Base-by-base conservation (phyloP, 768 basidiomycete species). In the Obba rivulosa region DNA sequence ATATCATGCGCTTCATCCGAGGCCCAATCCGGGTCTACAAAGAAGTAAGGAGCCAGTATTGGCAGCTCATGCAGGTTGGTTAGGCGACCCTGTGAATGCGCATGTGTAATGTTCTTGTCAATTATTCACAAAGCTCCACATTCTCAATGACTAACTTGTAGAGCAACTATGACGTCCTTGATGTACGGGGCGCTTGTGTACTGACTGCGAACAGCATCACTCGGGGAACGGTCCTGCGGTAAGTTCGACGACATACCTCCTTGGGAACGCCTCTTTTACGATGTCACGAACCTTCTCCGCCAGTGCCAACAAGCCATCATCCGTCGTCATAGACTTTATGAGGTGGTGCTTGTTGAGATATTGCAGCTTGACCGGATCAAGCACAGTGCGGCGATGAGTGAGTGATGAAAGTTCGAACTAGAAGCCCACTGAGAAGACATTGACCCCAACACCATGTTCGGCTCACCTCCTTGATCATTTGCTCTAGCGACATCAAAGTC, bases 311-410 rank as follows among this genome's bases (percentile, higher is more conserved):
- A 85, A 69, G 1, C 78, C 81, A 13, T 74, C 66, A 2, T 76
- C 66, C 5, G 69, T 70, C 14, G 76, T 68, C 59, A 80, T 76
- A 47, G 68, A 71, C 16, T 70, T 70, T 67, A 80, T 74, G 14
- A 99, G 66, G 58, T 95, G 88, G 40, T 87, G 83, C 59, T 92
- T 92, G 64, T 98, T 97, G 46, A 98, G 69, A 61, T 85, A 90
- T 57, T 85, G 83, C 14, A 99, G 76, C 60, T 96, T 96, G 9
- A 67, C 66, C 0, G 78, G 75, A 53, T 93, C 90, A 13, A 98
- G 77, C 14, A 82, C 78, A n/a, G 87, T 81, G 51, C 91, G 85
- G 24, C 91, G 79, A 48, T 89, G 89, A 0, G 90, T 95, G 37
- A 97, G 60, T 3, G 76, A 76, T 0, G 76, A 66, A 21, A 97